Evolutionary conservation across 2,329 filamentous ascomycete species (phyloP).

Genomic region (Cyanodermella asteris): DNA sequence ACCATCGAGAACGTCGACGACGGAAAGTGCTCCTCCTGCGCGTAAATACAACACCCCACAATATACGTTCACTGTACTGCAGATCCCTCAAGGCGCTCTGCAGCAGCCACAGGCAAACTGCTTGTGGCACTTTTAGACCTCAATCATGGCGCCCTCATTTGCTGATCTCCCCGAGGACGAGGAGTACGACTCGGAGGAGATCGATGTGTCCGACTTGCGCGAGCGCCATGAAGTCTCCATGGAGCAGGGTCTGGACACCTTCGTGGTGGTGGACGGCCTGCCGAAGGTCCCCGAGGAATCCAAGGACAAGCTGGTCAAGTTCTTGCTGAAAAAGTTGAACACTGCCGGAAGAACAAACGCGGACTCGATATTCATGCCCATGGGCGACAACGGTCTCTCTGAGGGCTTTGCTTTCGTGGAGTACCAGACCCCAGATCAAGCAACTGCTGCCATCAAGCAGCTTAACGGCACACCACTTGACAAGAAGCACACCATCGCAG

Average conservation of each 20-base stretch:
- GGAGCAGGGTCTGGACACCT: slow-evolving; percentile 88
- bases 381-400: slow-evolving; percentile 69
- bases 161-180: slow-evolving; percentile 82
- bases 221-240: slow-evolving; percentile 91
- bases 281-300: slow-evolving; percentile 75
- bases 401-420: slow-evolving; percentile 93
- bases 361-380: slow-evolving; percentile 80
- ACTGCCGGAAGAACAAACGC: slow-evolving; percentile 65
- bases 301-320: slow-evolving; percentile 88
- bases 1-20: too few species aligned
- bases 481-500: slow-evolving; percentile 84
- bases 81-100: too few species aligned
- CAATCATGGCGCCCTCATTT: slow-evolving; percentile 82
- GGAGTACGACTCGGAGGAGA: slow-evolving; percentile 67
- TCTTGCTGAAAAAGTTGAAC: slow-evolving; percentile 82
- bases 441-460: slow-evolving; percentile 67
- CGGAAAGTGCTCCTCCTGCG: too few species aligned
- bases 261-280: slow-evolving; percentile 87
- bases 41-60: too few species aligned
- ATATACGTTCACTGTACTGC: too few species aligned
- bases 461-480: slow-evolving; percentile 75
- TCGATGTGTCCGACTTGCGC: slow-evolving; percentile 41
- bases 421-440: slow-evolving; percentile 77
- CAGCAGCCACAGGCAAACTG: not conserved
- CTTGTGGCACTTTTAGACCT: slow-evolving; percentile 1